Conservation (phyloP, 768 basidiomycete genomes). For the Mrakia hoshinonis region DNA sequence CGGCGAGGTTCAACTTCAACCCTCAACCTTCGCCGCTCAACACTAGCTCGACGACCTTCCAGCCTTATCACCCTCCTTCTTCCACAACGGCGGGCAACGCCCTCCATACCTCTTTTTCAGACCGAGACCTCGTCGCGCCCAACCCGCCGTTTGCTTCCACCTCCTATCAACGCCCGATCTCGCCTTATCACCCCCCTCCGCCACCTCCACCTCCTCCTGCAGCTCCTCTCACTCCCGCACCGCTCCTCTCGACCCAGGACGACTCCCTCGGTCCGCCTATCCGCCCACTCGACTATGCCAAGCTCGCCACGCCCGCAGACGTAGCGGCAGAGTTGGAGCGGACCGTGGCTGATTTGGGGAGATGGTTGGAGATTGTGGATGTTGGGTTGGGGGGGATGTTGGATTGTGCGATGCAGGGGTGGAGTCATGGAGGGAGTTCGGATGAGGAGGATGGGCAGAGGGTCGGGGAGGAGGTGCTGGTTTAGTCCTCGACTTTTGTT, state of each 20-base stretch:
- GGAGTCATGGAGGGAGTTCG: background rate
- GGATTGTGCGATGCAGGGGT: background rate
- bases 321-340: conserved; percentile 20
- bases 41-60: conserved; percentile 1
- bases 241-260: background rate
- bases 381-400: conserved; percentile 18
- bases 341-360: conserved; percentile 20
- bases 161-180: background rate
- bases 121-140: background rate
- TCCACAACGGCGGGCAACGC: background rate
- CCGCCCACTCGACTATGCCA: conserved; percentile 18
- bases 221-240: background rate
- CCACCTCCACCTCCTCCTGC: background rate
- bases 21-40: conserved; percentile 18
- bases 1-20: conserved; percentile 15
- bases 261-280: background rate
- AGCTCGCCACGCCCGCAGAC: conserved; percentile 5
- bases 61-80: background rate
- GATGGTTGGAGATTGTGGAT: conserved; percentile 27
- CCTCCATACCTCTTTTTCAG: background rate
- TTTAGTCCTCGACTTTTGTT: no score
- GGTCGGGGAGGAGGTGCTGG: background rate
- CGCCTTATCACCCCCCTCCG: background rate
- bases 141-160: background rate
- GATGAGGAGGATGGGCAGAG: background rate